phyloP scores from a whole-genome alignment of 768 basidiomycete species.

The Sistotremastrum niveocremeum region DNA sequence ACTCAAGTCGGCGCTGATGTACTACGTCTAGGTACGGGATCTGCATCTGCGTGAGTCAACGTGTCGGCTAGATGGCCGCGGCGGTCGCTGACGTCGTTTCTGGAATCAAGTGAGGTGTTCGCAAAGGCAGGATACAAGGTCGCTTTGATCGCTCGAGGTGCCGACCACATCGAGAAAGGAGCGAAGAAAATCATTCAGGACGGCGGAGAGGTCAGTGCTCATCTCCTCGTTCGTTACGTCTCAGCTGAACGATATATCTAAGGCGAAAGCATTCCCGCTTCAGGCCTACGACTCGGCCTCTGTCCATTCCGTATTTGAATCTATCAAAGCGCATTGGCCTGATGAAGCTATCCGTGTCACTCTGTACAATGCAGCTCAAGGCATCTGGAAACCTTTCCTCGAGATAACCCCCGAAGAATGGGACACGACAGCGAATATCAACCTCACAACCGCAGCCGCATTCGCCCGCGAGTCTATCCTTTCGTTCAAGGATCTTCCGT shows the following conservation, averaged over 20 bases:
- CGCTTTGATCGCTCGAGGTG: constrained; percentile 49
- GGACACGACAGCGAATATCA: constrained; percentile 33
- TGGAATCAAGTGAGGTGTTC: constrained; percentile 35
- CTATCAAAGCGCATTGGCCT: constrained; percentile 33
- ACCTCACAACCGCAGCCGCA: constrained; percentile 44
- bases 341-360: constrained; percentile 43
- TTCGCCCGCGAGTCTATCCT: constrained; percentile 50
- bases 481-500: constrained; percentile 32
- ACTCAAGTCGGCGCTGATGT: not conserved
- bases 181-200: constrained; percentile 38
- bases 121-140: constrained; percentile 51
- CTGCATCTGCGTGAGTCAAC: constrained; percentile 36
- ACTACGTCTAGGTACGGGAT: constrained; percentile 37
- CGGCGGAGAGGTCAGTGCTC: constrained; percentile 43
- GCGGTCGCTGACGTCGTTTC: not conserved
- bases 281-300: constrained; percentile 15
- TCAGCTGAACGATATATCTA: not conserved
- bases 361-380: constrained; percentile 47
- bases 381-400: constrained; percentile 55
- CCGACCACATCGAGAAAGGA: constrained; percentile 35
- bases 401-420: constrained; percentile 47
- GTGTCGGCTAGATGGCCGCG: not conserved
- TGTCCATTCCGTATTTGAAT: constrained; percentile 30
- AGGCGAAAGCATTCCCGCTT: constrained; percentile 51
- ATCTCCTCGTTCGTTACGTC: not conserved